phyloP scores from a whole-genome alignment of 2,329 filamentous ascomycete species.

The Trichophyton mentagrophytes region DNA sequence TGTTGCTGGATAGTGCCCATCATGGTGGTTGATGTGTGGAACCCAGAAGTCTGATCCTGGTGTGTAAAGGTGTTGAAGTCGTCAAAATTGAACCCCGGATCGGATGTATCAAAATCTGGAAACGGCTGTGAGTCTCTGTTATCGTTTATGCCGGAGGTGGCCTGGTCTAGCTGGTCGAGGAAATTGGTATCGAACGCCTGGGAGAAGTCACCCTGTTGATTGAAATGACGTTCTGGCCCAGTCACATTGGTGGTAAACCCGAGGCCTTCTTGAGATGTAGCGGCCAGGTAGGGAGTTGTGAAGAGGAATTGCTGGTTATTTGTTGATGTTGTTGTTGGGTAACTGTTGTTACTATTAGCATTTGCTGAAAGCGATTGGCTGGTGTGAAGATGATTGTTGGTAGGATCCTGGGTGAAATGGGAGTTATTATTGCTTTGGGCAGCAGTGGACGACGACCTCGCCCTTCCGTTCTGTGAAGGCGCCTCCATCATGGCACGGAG shows the following conservation, averaged over 20 bases:
- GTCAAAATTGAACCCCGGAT: slow-evolving; percentile 24
- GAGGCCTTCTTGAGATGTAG: slow-evolving; percentile 9
- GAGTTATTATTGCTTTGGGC: slow-evolving; percentile 3
- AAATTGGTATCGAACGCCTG: slow-evolving; percentile 29
- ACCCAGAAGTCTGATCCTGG: slow-evolving; percentile 23
- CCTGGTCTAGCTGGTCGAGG: slow-evolving; percentile 25
- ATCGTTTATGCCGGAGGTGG: slow-evolving; percentile 15
- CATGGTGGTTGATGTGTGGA: slow-evolving; percentile 20
- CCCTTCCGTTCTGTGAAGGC: background rate
- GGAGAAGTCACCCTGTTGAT: slow-evolving; percentile 23
- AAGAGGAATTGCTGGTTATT: slow-evolving; percentile 27
- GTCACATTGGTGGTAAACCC: background rate
- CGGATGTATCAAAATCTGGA: slow-evolving; percentile 29
- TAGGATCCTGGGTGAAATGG: background rate
- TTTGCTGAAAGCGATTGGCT: background rate
- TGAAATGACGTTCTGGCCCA: slow-evolving; percentile 22
- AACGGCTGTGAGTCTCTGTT: slow-evolving; percentile 23
- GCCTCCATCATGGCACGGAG: background rate
- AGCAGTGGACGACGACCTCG: slow-evolving; percentile 1
- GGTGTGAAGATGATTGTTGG: background rate
- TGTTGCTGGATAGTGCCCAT: slow-evolving; percentile 16
- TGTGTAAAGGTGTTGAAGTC: slow-evolving; percentile 28
- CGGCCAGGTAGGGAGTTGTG: slow-evolving; percentile 24
- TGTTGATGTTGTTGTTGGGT: background rate
- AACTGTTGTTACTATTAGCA: background rate